Conservation (phyloP, 2,329 filamentous ascomycete species). For the Geosmithia flava region DNA sequence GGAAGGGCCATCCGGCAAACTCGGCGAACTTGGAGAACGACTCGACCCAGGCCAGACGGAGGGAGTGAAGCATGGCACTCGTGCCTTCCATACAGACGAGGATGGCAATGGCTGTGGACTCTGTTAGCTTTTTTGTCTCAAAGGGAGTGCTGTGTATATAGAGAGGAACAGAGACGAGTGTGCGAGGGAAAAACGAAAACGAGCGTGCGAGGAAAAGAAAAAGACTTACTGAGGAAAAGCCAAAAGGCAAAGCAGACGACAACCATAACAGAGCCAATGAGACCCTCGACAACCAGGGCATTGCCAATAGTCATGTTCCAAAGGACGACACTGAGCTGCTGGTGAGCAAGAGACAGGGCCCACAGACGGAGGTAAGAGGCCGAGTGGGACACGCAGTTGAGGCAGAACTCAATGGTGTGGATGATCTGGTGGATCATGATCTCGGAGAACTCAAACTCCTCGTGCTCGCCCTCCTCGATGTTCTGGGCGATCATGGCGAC, state of each 20-base stretch:
- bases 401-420: slow-evolving; percentile 91
- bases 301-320: slow-evolving; percentile 91
- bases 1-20: slow-evolving; percentile 76
- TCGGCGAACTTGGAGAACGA: slow-evolving; percentile 97
- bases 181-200: no score
- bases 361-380: slow-evolving; percentile 97
- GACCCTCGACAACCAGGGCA: slow-evolving; percentile 55
- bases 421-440: slow-evolving; percentile 99
- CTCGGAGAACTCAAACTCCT: slow-evolving; percentile 95
- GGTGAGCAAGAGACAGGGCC: slow-evolving; percentile 93
- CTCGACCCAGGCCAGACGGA: slow-evolving; percentile 92
- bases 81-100: slow-evolving; percentile 94
- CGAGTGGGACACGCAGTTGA: slow-evolving; percentile 98
- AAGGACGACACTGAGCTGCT: slow-evolving; percentile 90
- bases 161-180: no score
- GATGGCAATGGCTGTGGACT: slow-evolving; percentile 34
- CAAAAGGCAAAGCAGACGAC: slow-evolving; percentile 77
- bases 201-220: background rate
- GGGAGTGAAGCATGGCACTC: slow-evolving; percentile 85
- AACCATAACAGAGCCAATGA: slow-evolving; percentile 64
- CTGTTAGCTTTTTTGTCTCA: slow-evolving; percentile 10
- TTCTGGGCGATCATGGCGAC: slow-evolving; percentile 84
- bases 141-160: no score
- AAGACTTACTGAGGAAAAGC: slow-evolving; percentile 62
- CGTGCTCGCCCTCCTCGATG: slow-evolving; percentile 78